Conservation (phyloP, 139 green algal species). For the Coelastrella sp. region DNA sequence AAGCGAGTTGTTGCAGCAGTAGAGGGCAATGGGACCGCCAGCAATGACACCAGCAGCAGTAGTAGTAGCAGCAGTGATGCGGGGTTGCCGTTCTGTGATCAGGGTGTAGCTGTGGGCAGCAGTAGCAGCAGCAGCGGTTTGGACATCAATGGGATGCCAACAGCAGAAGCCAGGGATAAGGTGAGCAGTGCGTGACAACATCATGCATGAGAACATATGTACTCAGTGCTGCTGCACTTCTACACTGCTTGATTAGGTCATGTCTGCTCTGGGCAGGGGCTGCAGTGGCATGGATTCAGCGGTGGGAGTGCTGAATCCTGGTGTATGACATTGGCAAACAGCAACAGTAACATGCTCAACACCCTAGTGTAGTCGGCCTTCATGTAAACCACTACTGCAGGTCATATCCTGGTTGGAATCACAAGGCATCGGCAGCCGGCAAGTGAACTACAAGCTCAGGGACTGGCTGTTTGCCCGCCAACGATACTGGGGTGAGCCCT, state of each 20-base stretch:
- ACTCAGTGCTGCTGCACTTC: too few species aligned
- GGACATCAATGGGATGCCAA: conserved; percentile 79
- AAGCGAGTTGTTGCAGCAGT: conserved; percentile 68
- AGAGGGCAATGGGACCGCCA: not conserved
- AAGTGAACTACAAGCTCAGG: conserved; percentile 98
- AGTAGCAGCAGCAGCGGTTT: conserved; percentile 63
- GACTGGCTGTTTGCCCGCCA: conserved; percentile 99
- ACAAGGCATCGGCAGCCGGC: conserved; percentile 44
- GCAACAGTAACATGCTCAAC: too few species aligned
- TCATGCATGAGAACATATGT: too few species aligned
- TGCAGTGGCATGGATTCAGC: too few species aligned
- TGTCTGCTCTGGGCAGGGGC: too few species aligned
- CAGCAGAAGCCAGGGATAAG: conserved; percentile 57
- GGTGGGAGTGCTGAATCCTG: too few species aligned
- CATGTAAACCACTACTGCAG: too few species aligned
- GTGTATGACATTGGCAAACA: too few species aligned
- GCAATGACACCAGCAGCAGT: conserved; percentile 19
- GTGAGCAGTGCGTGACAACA: too few species aligned
- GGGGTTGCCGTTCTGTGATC: conserved; percentile 78
- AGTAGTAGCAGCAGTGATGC: conserved; percentile 41
- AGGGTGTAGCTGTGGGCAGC: conserved; percentile 75
- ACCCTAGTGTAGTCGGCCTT: too few species aligned
- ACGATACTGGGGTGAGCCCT: conserved; percentile 99
- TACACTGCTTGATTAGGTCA: not conserved
- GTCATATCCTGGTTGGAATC: conserved; percentile 61